Evolutionary conservation across 352 stramenopile species (phyloP).

Genomic region (Pythium insidiosum): DNA sequence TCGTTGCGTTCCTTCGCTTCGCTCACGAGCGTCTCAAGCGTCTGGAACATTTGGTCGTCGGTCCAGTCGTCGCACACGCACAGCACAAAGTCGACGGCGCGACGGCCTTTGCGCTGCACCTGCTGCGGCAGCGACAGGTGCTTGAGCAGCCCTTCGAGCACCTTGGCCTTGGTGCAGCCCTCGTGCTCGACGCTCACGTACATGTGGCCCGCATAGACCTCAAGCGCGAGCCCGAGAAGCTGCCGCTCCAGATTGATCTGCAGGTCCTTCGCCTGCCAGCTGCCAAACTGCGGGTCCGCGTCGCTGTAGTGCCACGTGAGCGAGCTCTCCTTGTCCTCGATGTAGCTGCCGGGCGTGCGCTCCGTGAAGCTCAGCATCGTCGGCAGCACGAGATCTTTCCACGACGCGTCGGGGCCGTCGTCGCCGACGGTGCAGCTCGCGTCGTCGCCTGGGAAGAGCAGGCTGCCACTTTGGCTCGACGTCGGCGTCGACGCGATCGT

Average conservation of each 20-base stretch:
- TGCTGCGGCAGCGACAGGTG: constrained; percentile 61
- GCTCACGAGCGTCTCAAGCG: constrained; percentile 58
- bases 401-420: constrained; percentile 54
- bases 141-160: constrained; percentile 69
- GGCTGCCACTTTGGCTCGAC: constrained; percentile 1
- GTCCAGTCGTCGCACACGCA: constrained; percentile 85
- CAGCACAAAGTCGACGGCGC: constrained; percentile 83
- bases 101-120: constrained; percentile 49
- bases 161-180: constrained; percentile 68
- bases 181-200: constrained; percentile 79
- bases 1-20: constrained; percentile 69
- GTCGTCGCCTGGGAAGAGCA: no score
- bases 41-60: constrained; percentile 90
- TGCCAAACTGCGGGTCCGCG: constrained; percentile 78
- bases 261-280: constrained; percentile 86
- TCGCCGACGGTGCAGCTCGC: constrained; percentile 31
- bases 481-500: background rate
- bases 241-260: constrained; percentile 86
- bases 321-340: constrained; percentile 81
- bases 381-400: constrained; percentile 73
- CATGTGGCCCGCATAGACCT: constrained; percentile 82
- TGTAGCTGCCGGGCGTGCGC: constrained; percentile 68
- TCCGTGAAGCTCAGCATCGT: constrained; percentile 77
- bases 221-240: constrained; percentile 72
- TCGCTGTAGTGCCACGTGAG: constrained; percentile 86